A percentile compares a stretch with the other conserved stretches of the same genome.
Conservation (phyloP, 257 asterid species). For the Anisodus tanguticus region DNA sequence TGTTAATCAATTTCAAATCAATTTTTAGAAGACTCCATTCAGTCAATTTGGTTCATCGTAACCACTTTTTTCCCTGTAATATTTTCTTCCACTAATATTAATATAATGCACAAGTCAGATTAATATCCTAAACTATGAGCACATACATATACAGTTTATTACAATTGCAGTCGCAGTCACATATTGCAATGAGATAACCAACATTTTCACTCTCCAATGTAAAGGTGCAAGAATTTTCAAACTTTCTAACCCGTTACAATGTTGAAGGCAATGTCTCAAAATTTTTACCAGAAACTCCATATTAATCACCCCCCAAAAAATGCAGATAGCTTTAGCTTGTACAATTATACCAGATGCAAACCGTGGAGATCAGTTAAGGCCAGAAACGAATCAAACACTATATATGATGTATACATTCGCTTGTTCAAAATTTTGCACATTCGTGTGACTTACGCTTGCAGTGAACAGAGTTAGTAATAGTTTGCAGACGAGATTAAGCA, state of each 20-base stretch:
- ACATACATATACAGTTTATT: not conserved
- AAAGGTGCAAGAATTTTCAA: not conserved
- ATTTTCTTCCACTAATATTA: too few species aligned
- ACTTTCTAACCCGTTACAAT: not conserved
- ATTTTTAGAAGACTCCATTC: too few species aligned
- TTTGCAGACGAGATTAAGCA: not conserved
- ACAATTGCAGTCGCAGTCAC: not conserved
- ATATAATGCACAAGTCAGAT: too few species aligned
- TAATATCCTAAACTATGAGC: too few species aligned
- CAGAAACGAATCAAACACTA: not conserved
- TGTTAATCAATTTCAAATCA: too few species aligned
- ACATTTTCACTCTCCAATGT: not conserved
- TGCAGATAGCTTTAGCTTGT: not conserved
- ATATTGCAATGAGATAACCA: not conserved
- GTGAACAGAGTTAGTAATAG: not conserved
- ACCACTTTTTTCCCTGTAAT: too few species aligned
- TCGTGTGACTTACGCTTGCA: not conserved
- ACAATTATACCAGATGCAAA: not conserved
- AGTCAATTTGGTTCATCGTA: too few species aligned
- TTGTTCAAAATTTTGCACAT: slow-evolving; percentile 16
- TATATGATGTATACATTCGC: not conserved
- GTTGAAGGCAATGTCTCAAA: slow-evolving; percentile 8
- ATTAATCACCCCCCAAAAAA: not conserved
- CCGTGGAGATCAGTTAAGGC: not conserved
- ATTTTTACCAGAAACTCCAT: not conserved